These are phyloP conservation scores for Melanogaster broomeanus DNA, from an alignment of 768 basidiomycete genomes.

Conservation along the genomic window DNA sequence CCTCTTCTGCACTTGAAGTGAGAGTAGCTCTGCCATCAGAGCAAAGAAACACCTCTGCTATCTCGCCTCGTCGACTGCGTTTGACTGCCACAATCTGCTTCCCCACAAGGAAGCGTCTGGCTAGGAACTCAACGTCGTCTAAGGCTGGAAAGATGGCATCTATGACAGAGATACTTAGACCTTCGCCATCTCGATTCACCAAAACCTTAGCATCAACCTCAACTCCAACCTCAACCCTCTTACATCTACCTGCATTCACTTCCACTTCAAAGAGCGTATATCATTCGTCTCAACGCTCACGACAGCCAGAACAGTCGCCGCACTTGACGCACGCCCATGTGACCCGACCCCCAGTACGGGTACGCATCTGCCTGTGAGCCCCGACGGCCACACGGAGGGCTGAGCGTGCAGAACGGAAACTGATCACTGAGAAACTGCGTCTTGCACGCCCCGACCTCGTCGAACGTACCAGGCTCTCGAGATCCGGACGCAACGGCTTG, in stretches of 20 bases:
- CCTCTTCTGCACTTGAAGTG: neutral
- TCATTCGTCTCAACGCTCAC: neutral
- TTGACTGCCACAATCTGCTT: constrained; percentile 18
- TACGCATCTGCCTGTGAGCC: constrained; percentile 3
- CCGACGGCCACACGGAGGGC: constrained; percentile 21
- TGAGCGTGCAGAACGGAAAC: constrained; percentile 19
- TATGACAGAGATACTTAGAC: neutral
- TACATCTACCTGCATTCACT: neutral
- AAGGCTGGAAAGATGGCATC: constrained; percentile 3
- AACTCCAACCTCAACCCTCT: constrained; percentile 1
- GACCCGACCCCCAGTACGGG: neutral
- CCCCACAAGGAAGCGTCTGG: constrained; percentile 16
- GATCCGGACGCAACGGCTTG: constrained; percentile 6
- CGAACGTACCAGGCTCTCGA: constrained; percentile 26
- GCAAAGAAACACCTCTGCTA: neutral
- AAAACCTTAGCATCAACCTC: constrained; percentile 3
- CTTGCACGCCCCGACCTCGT: constrained; percentile 46
- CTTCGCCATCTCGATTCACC: neutral
- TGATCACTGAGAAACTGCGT: constrained; percentile 42
- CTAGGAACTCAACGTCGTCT: neutral
- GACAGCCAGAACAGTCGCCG: neutral
- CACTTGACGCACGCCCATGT: neutral
- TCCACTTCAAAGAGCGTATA: neutral
- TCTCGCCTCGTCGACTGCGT: neutral
- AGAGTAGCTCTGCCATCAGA: neutral